Evolutionary conservation across 2,329 filamentous ascomycete genomes (phyloP), one percentile per base, ranked within the genome.

Genomic region (Tolypocladium guangdongense): DNA sequence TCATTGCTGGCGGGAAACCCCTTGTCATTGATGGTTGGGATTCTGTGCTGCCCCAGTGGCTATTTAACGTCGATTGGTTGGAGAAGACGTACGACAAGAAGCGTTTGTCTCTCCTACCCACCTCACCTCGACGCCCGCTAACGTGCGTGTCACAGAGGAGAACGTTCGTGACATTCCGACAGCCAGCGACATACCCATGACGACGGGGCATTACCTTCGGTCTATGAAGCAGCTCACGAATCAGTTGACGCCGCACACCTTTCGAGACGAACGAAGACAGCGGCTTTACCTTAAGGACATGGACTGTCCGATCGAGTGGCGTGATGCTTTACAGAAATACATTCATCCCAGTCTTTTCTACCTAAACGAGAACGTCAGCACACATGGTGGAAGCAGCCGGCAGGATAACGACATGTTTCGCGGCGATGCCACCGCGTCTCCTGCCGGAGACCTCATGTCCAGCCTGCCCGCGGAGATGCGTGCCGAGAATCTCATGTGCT

Each of bases 401-500:
- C 55, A 68, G 5, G 65, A 70, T 30, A 62, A 69, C 20, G 66
- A 69, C 52, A 57, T 68, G 3, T 76, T 77, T 37, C 73, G 76
- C 50, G 69, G 76, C 41, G 78, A 78, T 45, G 74, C 70, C n/a
- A 78, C 78, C 0, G 78, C 84, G 50, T 87, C 86, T 2, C 81
- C 84, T 47, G 86, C 90, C 2, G 92, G 92, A 7, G 93, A 99
- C 64, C 72, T 99, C 36, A 99, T 99, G 93, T 95, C 90, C 66
- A 91, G 87, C 62, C 77, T 99, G 5, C 90, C 90, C 0, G 73
- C 78, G 45, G 82, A 86, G 43, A 96, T 96, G 89, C 86, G 90
- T 49, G 93, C 93, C 0, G 85, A 96, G 65, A 99, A 99, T 58
- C 77, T 99, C 60, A 96, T 96, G 93, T 97, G 92, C 67, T 99